A percentile compares a stretch with the other conserved stretches of the same genome.
Conservation (phyloP, 768 basidiomycete genomes). For the Pisolithus microcarpus region DNA sequence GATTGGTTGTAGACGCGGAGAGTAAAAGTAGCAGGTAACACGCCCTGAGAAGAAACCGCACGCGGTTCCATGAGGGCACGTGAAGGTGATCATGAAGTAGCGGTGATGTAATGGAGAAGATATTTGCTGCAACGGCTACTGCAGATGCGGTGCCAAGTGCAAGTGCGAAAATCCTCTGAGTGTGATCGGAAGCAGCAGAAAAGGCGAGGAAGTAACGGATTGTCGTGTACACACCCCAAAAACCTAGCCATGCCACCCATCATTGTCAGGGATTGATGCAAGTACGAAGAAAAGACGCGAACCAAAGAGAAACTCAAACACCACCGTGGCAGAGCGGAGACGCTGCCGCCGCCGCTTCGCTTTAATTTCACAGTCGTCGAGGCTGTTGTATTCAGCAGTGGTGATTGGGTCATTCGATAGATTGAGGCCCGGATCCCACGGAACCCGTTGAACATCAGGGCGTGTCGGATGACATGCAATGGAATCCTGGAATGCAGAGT, state of each 20-base stretch:
- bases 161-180: slow-evolving; percentile 32
- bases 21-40: slow-evolving; percentile 43
- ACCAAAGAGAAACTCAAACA: slow-evolving; percentile 33
- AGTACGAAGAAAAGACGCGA: slow-evolving; percentile 8
- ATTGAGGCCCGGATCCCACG: slow-evolving; percentile 25
- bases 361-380: slow-evolving; percentile 22
- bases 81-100: slow-evolving; percentile 24
- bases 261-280: neutral
- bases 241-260: slow-evolving; percentile 27
- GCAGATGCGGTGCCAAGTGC: slow-evolving; percentile 19
- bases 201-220: slow-evolving; percentile 63
- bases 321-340: slow-evolving; percentile 22
- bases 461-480: slow-evolving; percentile 37
- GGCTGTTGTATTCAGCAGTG: slow-evolving; percentile 23
- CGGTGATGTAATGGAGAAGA: slow-evolving; percentile 36
- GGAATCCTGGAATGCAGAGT: slow-evolving; percentile 31
- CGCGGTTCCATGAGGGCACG: slow-evolving; percentile 6
- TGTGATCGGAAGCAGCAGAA: slow-evolving; percentile 35
- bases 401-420: slow-evolving; percentile 28
- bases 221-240: slow-evolving; percentile 56
- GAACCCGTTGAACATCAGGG: slow-evolving; percentile 29
- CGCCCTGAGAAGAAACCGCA: slow-evolving; percentile 29
- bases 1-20: slow-evolving; percentile 46
- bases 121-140: slow-evolving; percentile 15
- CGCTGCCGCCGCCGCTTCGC: slow-evolving; percentile 31